A percentile compares a stretch with the other conserved stretches of the same genome.
These are phyloP conservation scores for Sphaerosporella brunnea DNA, from an alignment of 495 filamentous ascomycete genomes.

Conservation along the genomic window DNA sequence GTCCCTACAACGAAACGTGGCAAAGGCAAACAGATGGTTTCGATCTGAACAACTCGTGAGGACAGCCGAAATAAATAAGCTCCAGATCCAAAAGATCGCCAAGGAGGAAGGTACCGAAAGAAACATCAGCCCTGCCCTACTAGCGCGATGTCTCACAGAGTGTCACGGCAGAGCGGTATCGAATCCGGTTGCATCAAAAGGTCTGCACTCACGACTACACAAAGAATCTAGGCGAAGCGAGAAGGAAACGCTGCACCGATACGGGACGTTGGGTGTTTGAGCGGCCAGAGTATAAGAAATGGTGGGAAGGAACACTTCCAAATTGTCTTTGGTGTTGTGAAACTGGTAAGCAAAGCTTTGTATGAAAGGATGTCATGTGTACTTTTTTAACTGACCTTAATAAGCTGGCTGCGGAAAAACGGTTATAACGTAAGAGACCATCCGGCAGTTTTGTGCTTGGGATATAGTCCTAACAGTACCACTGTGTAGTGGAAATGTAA, in stretches of 20 bases:
- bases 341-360: background rate
- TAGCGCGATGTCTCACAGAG: background rate
- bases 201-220: slow-evolving; percentile 10
- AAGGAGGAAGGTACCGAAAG: slow-evolving; percentile 1
- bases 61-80: background rate
- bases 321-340: background rate
- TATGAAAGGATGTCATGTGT: background rate
- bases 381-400: background rate
- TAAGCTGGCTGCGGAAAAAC: slow-evolving; percentile 25
- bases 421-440: slow-evolving; percentile 14
- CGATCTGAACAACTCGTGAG: background rate
- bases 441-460: background rate
- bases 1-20: background rate
- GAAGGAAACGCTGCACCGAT: background rate
- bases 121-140: background rate
- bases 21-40: background rate
- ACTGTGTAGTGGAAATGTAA: slow-evolving; percentile 6
- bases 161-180: slow-evolving; percentile 2
- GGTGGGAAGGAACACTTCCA: background rate
- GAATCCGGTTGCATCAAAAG: slow-evolving; percentile 2
- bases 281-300: background rate
- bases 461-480: background rate
- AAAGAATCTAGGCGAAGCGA: slow-evolving; percentile 3
- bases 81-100: background rate
- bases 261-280: background rate